phyloP scores from a whole-genome alignment of 768 basidiomycete species.

The Suillus luteus region DNA sequence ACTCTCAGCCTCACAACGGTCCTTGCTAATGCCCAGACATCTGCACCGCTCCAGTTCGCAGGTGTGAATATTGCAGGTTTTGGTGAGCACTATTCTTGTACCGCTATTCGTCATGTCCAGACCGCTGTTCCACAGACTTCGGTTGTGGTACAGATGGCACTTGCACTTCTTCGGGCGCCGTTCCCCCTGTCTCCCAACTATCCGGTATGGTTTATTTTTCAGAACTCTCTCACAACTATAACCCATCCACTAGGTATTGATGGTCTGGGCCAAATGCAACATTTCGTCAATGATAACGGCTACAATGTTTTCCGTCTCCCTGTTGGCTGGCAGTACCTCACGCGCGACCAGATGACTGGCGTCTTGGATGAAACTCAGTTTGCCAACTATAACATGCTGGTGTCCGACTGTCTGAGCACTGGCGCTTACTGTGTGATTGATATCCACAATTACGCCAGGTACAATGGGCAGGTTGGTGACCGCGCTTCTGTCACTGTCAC shows the following conservation, averaged over 20 bases:
- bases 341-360: conserved; percentile 39
- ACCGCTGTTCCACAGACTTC: conserved; percentile 37
- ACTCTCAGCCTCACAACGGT: conserved; percentile 15
- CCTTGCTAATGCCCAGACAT: conserved; percentile 21
- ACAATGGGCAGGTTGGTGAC: conserved; percentile 42
- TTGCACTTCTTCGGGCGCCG: conserved; percentile 41
- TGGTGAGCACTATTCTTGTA: conserved; percentile 22
- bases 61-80: conserved; percentile 60
- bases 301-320: conserved; percentile 63
- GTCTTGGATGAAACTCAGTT: conserved; percentile 46
- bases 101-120: neutral
- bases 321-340: conserved; percentile 60
- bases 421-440: conserved; percentile 59
- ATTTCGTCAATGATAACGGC: conserved; percentile 56
- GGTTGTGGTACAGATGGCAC: conserved; percentile 48
- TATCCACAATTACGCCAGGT: conserved; percentile 63
- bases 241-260: conserved; percentile 15
- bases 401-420: conserved; percentile 40
- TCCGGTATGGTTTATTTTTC: conserved; percentile 33
- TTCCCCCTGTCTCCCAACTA: conserved; percentile 47
- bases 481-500: neutral
- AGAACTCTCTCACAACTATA: neutral
- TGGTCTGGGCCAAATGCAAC: conserved; percentile 55
- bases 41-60: conserved; percentile 34
- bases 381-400: conserved; percentile 51